Base-by-base conservation (phyloP, 257 asterid species). In the Striga asiatica region DNA sequence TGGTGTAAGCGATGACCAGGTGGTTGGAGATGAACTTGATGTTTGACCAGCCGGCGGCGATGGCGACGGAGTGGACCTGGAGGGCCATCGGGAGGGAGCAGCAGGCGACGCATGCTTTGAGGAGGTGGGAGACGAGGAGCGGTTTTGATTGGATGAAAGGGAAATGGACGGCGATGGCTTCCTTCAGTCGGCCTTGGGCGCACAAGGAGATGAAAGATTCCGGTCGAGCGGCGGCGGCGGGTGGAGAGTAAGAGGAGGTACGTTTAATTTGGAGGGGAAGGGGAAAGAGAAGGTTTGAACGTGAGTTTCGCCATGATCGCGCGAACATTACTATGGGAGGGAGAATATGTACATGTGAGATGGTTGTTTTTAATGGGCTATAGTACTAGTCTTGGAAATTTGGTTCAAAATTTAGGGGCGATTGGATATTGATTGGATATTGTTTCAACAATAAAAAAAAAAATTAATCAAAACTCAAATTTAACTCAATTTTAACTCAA, bases 21-120 rank as follows among this genome's bases (percentile, higher is more conserved):
- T 84, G 82, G 72, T 91, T 87, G 74, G 76, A 23, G 16, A 82
- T 70, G 69, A 87, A 87, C 71, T 68, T 84, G 74, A 66, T 42
- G 21, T 49, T 56, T 50, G 75, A 78, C 58, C 77, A 65, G 6
- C 95, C 95, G 12, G 70, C 62, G 24, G 82, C 69, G 55, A 75
- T 19, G 55, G 78, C 62, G 66, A 86, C 67, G 29, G 89, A 76
- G 54, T 91, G 98, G 68, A 91, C 76, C 75, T 81, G 95, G 10
- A 65, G 76, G 55, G 75, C 67, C 8, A 68, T 63, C 13, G 66
- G 48, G 22, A 77, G 31, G 13, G 89, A 84, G 55, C 78, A 70
- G 67, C 12, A 56, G 20, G 75, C 55, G 68, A 86, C 42, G 74
- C 92, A 86, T 73, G 70, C 59, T 77, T 70, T 79, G 65, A 86